phyloP scores from a whole-genome alignment of 805 yeast genomes.

The Wickerhamiella azymoides region DNA sequence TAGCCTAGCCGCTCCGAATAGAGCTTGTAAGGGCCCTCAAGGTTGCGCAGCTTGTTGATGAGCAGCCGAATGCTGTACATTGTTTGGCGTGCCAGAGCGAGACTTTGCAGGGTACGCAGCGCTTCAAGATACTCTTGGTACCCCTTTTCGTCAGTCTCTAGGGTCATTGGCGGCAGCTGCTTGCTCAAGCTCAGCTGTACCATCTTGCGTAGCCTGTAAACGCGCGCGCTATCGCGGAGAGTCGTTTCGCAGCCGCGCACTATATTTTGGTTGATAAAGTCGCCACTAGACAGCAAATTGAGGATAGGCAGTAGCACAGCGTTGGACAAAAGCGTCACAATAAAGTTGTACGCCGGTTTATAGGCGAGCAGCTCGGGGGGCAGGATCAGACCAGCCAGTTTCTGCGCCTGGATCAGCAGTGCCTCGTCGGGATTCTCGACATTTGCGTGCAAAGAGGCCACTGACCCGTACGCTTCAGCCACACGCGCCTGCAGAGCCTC shows the following conservation, averaged over 20 bases:
- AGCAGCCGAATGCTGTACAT: slow-evolving; percentile 36
- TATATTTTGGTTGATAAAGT: slow-evolving; percentile 57
- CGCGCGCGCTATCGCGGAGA: slow-evolving; percentile 61
- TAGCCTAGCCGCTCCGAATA: slow-evolving; percentile 21
- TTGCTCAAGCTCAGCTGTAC: slow-evolving; percentile 1
- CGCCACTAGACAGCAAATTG: slow-evolving; percentile 50
- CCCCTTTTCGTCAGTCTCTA: slow-evolving; percentile 29
- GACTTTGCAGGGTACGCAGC: slow-evolving; percentile 25
- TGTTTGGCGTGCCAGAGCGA: slow-evolving; percentile 35
- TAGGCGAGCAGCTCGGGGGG: slow-evolving; percentile 31
- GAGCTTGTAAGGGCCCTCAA: slow-evolving; percentile 17
- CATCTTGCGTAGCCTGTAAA: slow-evolving; percentile 42
- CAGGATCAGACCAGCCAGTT: slow-evolving; percentile 37
- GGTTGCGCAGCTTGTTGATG: slow-evolving; percentile 24
- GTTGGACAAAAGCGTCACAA: slow-evolving; percentile 50
- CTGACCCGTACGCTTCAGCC: slow-evolving; percentile 32
- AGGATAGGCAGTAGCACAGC: slow-evolving; percentile 41
- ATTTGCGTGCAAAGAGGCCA: slow-evolving; percentile 26
- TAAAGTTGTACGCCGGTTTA: slow-evolving; percentile 34
- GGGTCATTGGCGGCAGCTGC: slow-evolving; percentile 23
- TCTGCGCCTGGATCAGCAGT: slow-evolving; percentile 31
- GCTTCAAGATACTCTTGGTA: slow-evolving; percentile 31
- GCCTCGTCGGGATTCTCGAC: slow-evolving; percentile 35
- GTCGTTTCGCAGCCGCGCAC: slow-evolving; percentile 47
- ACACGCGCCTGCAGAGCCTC: slow-evolving; percentile 30